Evolutionary conservation across 2,329 filamentous ascomycete genomes (phyloP).

Genomic region (Blastomyces silverae): DNA sequence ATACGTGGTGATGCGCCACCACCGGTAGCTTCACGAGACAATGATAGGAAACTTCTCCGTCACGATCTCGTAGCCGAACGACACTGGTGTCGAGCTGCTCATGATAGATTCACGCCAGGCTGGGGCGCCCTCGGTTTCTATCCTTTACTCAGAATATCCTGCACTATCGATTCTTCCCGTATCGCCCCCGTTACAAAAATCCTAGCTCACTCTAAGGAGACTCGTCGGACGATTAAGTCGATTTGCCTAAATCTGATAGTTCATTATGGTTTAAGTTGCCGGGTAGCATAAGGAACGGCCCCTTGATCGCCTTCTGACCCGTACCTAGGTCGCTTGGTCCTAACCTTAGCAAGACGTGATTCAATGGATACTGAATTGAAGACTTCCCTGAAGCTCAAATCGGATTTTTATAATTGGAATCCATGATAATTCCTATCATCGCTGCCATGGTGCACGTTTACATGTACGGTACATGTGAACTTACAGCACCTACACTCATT

Average conservation of each 20-base stretch:
- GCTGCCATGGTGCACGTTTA: too few relatives aligned
- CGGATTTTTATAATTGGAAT: too few relatives aligned
- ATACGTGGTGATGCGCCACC: background rate
- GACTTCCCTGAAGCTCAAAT: too few relatives aligned
- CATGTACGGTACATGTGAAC: too few relatives aligned
- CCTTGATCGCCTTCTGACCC: background rate
- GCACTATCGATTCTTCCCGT: background rate
- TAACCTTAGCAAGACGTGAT: background rate
- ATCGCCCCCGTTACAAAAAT: background rate
- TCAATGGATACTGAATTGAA: background rate
- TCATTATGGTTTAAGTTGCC: background rate
- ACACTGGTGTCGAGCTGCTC: background rate
- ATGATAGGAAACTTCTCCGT: background rate
- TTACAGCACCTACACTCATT: too few relatives aligned
- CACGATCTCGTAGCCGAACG: background rate
- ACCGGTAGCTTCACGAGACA: background rate
- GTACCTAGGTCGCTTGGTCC: background rate
- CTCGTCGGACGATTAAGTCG: background rate
- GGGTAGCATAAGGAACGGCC: background rate
- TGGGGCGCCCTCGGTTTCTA: too few relatives aligned
- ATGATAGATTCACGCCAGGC: background rate
- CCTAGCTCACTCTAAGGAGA: background rate
- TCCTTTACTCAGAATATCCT: background rate
- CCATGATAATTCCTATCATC: too few relatives aligned
- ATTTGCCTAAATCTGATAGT: background rate